Base-by-base conservation (phyloP, 139 green algal genomes). In the Coelastrella sp. region DNA sequence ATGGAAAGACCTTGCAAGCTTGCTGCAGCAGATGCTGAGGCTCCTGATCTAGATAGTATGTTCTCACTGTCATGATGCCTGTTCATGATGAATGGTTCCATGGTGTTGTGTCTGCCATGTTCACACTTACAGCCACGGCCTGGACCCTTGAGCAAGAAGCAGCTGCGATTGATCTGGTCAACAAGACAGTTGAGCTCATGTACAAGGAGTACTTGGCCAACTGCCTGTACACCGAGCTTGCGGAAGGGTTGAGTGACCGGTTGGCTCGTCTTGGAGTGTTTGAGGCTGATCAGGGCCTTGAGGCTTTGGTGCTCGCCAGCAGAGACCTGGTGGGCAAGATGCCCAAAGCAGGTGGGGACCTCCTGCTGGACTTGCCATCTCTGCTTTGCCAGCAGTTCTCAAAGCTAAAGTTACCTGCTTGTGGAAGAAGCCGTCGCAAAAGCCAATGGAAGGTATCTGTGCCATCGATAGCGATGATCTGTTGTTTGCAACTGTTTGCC, bases 131-230 rank as follows among this genome's bases (percentile, higher is more conserved):
- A 32, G 53, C 21, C 6, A 17, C 73, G 45, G 73, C 48, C 4
- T 27, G 48, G 45, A 67, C 48, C 8, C 73, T 17, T n/a, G 73
- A 73, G 37, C 77, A 84, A 11, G 34, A 62, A 21, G 35, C 19
- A 13, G 48, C 48, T 7, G 50, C 40, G 0, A 21, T 41, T 2
- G 67, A 80, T 3, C 25, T 86, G 25, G 50, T 86, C 4, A 32
- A 79, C 8, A 76, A 38, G 66, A 73, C 67, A 23, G 37, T 86
- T 2, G 34, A 59, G 32, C 48, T 86, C 17, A 85, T 85, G 79
- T 37, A 40, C 3, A 60, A 62, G 32, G 80, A 86, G 51, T 79
- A 72, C 48, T 15, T 27, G 7, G 80, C 80, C 30, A 53, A 50
- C 35, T 79, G 67, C 50, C 50, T 34, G 2, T 86, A 27, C 75